A percentile compares a stretch with the other conserved stretches of the same genome.
Conservation (phyloP, 2,329 filamentous ascomycete species). For the Aspergillus viridinutans region DNA sequence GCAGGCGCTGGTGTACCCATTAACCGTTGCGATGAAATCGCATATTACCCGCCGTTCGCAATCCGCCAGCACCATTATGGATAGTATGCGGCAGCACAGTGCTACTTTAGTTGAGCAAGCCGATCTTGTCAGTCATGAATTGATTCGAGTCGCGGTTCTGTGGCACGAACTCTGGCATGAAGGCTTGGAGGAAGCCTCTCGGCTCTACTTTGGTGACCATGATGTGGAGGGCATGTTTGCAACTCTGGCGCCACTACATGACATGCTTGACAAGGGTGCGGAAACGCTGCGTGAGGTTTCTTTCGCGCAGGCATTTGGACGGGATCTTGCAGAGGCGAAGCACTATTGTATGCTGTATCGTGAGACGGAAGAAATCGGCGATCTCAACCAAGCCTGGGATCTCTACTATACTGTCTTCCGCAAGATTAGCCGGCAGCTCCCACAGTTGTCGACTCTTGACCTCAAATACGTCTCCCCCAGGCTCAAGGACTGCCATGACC, state of each 20-base stretch:
- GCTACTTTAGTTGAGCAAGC: constrained; percentile 90
- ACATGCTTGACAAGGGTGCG: constrained; percentile 82
- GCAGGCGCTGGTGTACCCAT: constrained; percentile 91
- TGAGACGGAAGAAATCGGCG: constrained; percentile 80
- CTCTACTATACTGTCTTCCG: constrained; percentile 98
- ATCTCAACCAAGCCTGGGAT: constrained; percentile 98
- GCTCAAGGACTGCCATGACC: constrained; percentile 75
- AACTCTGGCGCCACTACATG: constrained; percentile 83
- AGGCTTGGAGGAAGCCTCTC: constrained; percentile 90
- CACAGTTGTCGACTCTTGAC: constrained; percentile 87
- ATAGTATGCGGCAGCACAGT: constrained; percentile 94
- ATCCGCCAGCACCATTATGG: constrained; percentile 91
- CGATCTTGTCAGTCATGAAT: constrained; percentile 88
- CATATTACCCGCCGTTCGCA: constrained; percentile 78
- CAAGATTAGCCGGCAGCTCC: constrained; percentile 87
- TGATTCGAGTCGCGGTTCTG: constrained; percentile 92
- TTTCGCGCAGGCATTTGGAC: constrained; percentile 94
- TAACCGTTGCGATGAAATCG: constrained; percentile 98
- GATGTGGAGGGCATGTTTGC: constrained; percentile 98
- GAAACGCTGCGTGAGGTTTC: constrained; percentile 94
- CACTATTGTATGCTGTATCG: constrained; percentile 95
- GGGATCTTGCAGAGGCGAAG: constrained; percentile 88
- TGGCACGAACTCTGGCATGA: constrained; percentile 99
- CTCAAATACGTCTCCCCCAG: constrained; percentile 96
- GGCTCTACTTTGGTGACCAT: constrained; percentile 94